A percentile compares a stretch with the other conserved stretches of the same genome.
Evolutionary conservation across 2,329 filamentous ascomycete genomes (phyloP).

Genomic region (Fusarium oligoseptatum): DNA sequence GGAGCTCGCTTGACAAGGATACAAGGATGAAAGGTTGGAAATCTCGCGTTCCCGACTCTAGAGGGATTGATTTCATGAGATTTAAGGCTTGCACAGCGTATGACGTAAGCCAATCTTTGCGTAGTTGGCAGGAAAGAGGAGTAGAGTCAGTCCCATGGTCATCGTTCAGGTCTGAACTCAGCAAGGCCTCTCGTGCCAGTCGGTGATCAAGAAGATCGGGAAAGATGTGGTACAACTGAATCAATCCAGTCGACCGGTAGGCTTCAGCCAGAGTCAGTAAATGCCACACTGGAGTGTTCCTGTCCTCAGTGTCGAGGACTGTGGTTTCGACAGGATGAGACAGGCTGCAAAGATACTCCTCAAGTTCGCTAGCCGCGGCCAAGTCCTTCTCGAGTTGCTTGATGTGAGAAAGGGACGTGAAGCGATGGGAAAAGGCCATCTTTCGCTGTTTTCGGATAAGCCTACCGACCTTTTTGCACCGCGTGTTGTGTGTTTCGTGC

Average conservation of each 20-base stretch:
- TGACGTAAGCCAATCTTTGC: not conserved
- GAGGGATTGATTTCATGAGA: conserved; percentile 19
- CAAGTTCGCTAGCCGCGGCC: conserved; percentile 21
- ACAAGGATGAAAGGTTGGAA: conserved; percentile 34
- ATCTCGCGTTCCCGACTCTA: conserved; percentile 26
- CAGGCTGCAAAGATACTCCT: conserved; percentile 9
- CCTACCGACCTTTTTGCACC: conserved; percentile 20
- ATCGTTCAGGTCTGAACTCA: not conserved
- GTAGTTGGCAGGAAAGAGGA: not conserved
- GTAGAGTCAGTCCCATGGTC: not conserved
- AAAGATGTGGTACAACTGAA: conserved; percentile 31
- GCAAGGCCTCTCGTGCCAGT: not conserved
- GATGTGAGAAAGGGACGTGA: conserved; percentile 13
- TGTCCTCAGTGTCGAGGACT: conserved; percentile 21
- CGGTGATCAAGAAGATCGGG: conserved; percentile 21
- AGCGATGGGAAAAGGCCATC: conserved; percentile 9
- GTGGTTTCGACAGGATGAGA: conserved; percentile 12
- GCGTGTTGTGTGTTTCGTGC: conserved; percentile 13
- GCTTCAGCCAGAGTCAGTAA: conserved; percentile 22
- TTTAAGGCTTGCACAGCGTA: not conserved
- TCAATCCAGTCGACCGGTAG: conserved; percentile 17
- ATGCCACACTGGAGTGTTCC: conserved; percentile 22
- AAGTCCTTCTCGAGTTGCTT: conserved; percentile 24
- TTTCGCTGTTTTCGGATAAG: conserved; percentile 25
- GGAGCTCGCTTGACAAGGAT: conserved; percentile 21